These are phyloP conservation scores for Typha latifolia DNA, from an alignment of 176 grass and related monocot genomes.

Conservation along the genomic window DNA sequence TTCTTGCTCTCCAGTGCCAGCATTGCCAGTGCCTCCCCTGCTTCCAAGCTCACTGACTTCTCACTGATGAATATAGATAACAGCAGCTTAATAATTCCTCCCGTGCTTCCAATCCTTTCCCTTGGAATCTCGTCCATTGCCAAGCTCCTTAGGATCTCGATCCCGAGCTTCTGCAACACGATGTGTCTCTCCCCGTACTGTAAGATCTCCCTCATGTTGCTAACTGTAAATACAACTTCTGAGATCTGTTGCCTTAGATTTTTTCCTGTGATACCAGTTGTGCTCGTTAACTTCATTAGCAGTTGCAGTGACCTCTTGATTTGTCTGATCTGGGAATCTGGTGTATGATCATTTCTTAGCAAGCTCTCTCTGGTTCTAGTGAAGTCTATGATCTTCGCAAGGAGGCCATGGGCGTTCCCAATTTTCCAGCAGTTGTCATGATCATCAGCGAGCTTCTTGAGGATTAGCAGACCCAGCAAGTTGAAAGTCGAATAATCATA, in stretches of 20 bases:
- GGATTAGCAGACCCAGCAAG: constrained; percentile 27
- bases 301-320: constrained; percentile 23
- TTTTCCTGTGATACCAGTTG: constrained; percentile 25
- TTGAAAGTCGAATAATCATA: constrained; percentile 18
- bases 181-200: constrained; percentile 19
- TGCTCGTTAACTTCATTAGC: constrained; percentile 22
- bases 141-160: constrained; percentile 26
- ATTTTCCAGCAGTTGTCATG: constrained; percentile 39
- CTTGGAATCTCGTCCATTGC: constrained; percentile 27
- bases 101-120: constrained; percentile 27
- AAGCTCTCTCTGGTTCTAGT: constrained; percentile 1
- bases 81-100: constrained; percentile 22
- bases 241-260: constrained; percentile 25
- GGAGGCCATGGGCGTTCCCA: constrained; percentile 21
- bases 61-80: constrained; percentile 20
- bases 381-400: constrained; percentile 33
- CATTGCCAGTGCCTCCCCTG: constrained; percentile 35
- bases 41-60: constrained; percentile 16
- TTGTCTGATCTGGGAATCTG: constrained; percentile 13
- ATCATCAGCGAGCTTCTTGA: constrained; percentile 25
- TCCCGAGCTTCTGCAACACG: constrained; percentile 25
- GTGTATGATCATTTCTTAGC: constrained; percentile 1
- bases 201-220: constrained; percentile 31
- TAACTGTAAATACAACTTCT: constrained; percentile 25
- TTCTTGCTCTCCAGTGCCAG: constrained; percentile 26